Base-by-base conservation (phyloP, 208 protist genomes). In the Leishmania major region DNA sequence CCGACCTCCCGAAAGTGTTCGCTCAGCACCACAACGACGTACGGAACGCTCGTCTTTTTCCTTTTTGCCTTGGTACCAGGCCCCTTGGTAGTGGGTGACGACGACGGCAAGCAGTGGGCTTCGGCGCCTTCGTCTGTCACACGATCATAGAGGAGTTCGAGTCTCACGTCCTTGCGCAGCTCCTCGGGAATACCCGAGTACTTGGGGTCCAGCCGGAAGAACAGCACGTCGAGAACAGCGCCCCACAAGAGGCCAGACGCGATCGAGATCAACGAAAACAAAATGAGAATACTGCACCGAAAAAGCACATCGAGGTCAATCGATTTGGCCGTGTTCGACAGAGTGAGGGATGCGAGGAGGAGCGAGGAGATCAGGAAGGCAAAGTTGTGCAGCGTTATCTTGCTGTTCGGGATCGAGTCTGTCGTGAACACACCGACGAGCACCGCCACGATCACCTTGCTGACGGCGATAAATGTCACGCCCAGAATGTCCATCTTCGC, bases 391-490 rank as follows among this genome's bases (percentile, higher is more conserved):
- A 95, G 80, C 25, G 91, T 95, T 10, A 80, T 84, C 3, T 37
- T 43, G 49, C 81, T 81, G 72, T 89, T 79, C 1, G 94, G 94
- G 71, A 97, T 93, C 35, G 82, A 89, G 40, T 76, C 79, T 37
- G 88, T 89, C 47, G 87, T 89, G 66, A 89, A 76, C 55, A 91
- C 89, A 75, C 94, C 92, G 55, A 96, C 78, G 37, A 94, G 84
- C 31, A 97, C 90, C 37, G 94, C 88, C 37, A 97, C 83, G 71
- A 96, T 89, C 62, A 97, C 92, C 80, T 96, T 93, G 75, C 86
- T 75, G 37, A 96, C 90, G 31, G 94, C 94, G 28, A 89, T 62
- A 55, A 96, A 86, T n/a, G 91, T 90, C 17, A 93, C 88, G n/a
- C 47, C 84, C 49, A 97, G 64, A 90, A 96, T 95, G 53, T 75